Conservation (phyloP, 345 rosid genomes). For the Salix purpurea region DNA sequence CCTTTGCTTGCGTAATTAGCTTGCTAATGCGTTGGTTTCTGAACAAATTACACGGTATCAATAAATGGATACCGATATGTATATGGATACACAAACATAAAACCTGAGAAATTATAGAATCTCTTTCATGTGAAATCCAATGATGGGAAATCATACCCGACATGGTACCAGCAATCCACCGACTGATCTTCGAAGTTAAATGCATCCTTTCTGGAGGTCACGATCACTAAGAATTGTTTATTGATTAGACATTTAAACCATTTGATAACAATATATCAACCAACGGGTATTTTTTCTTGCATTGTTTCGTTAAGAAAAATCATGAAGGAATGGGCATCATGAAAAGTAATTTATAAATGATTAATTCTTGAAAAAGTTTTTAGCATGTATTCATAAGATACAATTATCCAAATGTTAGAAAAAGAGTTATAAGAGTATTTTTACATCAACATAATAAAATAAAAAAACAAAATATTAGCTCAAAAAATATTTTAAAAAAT, state of each 20-base stretch:
- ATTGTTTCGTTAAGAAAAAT: background rate
- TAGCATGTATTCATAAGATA: background rate
- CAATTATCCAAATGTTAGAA: background rate
- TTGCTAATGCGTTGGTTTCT: no score
- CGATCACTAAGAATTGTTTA: background rate
- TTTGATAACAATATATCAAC: background rate
- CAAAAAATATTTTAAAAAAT: no score
- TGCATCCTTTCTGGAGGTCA: slow-evolving; percentile 23
- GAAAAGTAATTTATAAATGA: slow-evolving; percentile 7
- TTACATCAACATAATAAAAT: no score
- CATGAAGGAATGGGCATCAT: background rate
- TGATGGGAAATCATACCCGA: slow-evolving; percentile 22
- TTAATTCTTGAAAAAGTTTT: slow-evolving; percentile 8
- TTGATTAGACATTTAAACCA: slow-evolving; percentile 20
- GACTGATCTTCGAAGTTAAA: slow-evolving; percentile 25
- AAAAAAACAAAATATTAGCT: no score
- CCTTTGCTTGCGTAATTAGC: no score
- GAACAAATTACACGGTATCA: no score
- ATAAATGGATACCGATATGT: no score
- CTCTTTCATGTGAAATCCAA: slow-evolving; percentile 10
- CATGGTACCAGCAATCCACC: slow-evolving; percentile 28
- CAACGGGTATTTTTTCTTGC: background rate
- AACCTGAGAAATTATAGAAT: background rate
- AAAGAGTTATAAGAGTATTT: no score
- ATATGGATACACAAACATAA: background rate